Percentiles rank a stretch among this genome's conserved stretches.
Conservation (phyloP, 805 yeast species). For the Middelhovenomyces tepae region DNA sequence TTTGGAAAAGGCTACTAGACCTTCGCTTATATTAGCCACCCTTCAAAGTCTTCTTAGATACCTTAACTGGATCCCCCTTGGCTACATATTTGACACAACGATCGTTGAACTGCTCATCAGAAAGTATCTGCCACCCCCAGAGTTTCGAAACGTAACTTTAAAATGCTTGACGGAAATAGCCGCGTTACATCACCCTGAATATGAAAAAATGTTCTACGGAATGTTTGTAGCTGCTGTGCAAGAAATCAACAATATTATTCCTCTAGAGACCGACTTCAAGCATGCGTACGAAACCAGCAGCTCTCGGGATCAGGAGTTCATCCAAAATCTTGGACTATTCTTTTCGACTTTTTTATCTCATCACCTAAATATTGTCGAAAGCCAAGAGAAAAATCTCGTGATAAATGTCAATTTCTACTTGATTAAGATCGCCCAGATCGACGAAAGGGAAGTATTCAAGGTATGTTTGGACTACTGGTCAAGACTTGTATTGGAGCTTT, state of each 20-base stretch:
- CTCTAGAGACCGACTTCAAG: conserved; percentile 62
- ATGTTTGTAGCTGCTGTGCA: conserved; percentile 71
- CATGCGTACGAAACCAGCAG: conserved; percentile 65
- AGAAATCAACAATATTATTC: conserved; percentile 58
- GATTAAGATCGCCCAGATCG: conserved; percentile 77
- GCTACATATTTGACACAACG: conserved; percentile 82
- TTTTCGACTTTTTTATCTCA: conserved; percentile 73
- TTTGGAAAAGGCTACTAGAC: conserved; percentile 77
- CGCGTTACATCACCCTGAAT: conserved; percentile 46
- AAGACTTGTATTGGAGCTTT: conserved; percentile 70
- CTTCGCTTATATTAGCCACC: conserved; percentile 77
- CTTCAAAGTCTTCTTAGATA: conserved; percentile 74
- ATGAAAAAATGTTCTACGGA: conserved; percentile 48
- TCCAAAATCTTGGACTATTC: conserved; percentile 92
- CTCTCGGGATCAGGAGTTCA: conserved; percentile 81
- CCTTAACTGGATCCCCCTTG: conserved; percentile 89
- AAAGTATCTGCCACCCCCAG: conserved; percentile 68
- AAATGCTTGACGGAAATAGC: conserved; percentile 93
- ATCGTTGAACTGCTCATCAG: conserved; percentile 61
- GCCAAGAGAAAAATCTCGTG: conserved; percentile 50
- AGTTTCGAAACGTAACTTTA: conserved; percentile 74
- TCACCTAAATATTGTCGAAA: conserved; percentile 53
- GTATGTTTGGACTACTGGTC: conserved; percentile 95
- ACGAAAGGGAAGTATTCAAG: conserved; percentile 92
- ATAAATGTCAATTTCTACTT: conserved; percentile 71